Evolutionary conservation across 345 rosid genomes (phyloP).

Genomic region (Jatropha curcas): DNA sequence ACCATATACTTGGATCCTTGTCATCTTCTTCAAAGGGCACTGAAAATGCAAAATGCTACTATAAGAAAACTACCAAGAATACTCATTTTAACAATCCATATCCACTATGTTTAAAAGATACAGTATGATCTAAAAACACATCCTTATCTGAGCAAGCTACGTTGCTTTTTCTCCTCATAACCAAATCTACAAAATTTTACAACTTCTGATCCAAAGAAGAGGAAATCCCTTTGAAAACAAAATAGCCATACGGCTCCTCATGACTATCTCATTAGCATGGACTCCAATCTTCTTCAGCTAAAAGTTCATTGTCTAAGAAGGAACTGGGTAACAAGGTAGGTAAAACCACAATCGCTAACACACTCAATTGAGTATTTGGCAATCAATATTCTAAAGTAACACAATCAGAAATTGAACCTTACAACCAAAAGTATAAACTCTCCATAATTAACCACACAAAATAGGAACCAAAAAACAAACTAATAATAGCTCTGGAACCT

Average conservation of each 20-base stretch:
- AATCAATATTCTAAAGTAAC: too few species aligned
- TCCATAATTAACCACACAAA: background rate
- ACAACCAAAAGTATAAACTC: too few species aligned
- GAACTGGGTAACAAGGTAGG: too few species aligned
- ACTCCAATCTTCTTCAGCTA: background rate
- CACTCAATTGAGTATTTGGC: too few species aligned
- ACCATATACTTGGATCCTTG: constrained; percentile 86
- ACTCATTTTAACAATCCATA: background rate
- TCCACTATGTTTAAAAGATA: background rate
- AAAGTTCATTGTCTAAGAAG: background rate
- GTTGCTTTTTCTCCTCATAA: background rate
- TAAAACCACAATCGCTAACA: too few species aligned
- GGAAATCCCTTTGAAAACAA: background rate
- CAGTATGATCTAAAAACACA: background rate
- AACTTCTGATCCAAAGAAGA: background rate
- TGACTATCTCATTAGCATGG: background rate
- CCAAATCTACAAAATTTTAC: background rate
- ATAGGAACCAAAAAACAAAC: background rate
- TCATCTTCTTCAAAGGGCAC: constrained; percentile 98
- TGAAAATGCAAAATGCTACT: constrained; percentile 24
- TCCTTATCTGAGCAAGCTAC: background rate
- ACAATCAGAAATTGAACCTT: too few species aligned
- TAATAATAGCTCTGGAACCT: background rate
- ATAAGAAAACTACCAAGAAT: background rate
- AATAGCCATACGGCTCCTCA: background rate